Evolutionary conservation across 768 basidiomycete species (phyloP).

Genomic region (Mycena kentingensis): DNA sequence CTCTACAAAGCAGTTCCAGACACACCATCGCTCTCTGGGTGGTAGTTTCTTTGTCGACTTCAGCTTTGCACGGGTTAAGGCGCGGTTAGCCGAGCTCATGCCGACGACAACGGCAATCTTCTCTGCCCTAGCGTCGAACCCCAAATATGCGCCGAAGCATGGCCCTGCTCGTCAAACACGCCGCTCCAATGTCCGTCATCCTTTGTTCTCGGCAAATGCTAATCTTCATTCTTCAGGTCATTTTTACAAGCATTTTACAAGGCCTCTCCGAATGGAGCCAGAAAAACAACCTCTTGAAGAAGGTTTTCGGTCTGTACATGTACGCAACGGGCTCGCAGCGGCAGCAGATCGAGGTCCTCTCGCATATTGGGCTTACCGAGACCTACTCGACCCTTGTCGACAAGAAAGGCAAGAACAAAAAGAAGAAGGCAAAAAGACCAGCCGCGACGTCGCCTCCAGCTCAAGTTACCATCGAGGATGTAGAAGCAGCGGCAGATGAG

Average conservation of each 20-base stretch:
- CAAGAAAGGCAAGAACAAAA: neutral
- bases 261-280: slow-evolving; percentile 35
- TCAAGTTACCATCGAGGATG: neutral
- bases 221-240: slow-evolving; percentile 21
- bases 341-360: slow-evolving; percentile 33
- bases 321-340: slow-evolving; percentile 36
- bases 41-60: too few species aligned
- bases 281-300: slow-evolving; percentile 31
- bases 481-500: neutral
- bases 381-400: neutral
- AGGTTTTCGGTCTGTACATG: slow-evolving; percentile 32
- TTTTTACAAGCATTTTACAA: slow-evolving; percentile 21
- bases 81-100: too few species aligned
- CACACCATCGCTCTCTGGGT: too few species aligned
- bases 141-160: too few species aligned
- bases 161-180: too few species aligned
- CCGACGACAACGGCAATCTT: too few species aligned
- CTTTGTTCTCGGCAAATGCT: too few species aligned
- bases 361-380: slow-evolving; percentile 3
- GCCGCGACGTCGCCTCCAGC: neutral
- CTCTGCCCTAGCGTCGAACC: too few species aligned
- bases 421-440: neutral
- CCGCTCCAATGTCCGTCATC: too few species aligned
- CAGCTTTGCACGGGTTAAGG: too few species aligned
- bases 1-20: too few species aligned